Evolutionary conservation across 2,329 filamentous ascomycete genomes (phyloP).

Genomic region (Scytalidium sp.): DNA sequence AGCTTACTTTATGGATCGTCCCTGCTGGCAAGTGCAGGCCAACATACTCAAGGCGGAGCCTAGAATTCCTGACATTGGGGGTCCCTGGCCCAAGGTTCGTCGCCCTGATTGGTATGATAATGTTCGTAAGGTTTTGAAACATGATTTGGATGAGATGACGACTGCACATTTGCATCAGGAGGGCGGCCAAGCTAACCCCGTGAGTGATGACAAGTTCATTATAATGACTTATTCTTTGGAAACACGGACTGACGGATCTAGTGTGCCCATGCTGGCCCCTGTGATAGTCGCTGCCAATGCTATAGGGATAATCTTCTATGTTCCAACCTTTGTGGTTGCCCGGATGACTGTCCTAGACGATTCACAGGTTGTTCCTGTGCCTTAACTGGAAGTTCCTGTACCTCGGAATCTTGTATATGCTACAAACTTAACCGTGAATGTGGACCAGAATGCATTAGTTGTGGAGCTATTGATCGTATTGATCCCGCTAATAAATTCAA

Average conservation of each 20-base stretch:
- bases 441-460: slow-evolving; percentile 70
- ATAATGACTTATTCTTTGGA: slow-evolving; percentile 54
- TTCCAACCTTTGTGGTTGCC: slow-evolving; percentile 69
- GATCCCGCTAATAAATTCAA: slow-evolving; percentile 66
- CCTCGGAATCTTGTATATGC: slow-evolving; percentile 66
- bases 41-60: neutral
- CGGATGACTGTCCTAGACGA: slow-evolving; percentile 58
- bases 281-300: slow-evolving; percentile 60
- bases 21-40: slow-evolving; percentile 22
- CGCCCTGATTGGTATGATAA: slow-evolving; percentile 26
- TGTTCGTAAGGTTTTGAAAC: slow-evolving; percentile 15
- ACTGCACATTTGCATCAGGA: slow-evolving; percentile 22
- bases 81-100: neutral
- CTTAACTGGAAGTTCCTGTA: slow-evolving; percentile 55
- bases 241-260: slow-evolving; percentile 38
- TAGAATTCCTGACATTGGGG: neutral
- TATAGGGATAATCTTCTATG: slow-evolving; percentile 60
- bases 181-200: slow-evolving; percentile 42
- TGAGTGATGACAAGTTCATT: slow-evolving; percentile 42
- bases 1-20: slow-evolving; percentile 16
- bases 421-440: slow-evolving; percentile 73
- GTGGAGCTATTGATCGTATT: slow-evolving; percentile 66
- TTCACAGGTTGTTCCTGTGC: slow-evolving; percentile 68
- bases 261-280: slow-evolving; percentile 68
- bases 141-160: slow-evolving; percentile 20